These are phyloP conservation scores for Melampsora abietis-canadensis DNA, from an alignment of 1,284 basidiomycete genomes.

Conservation along the genomic window DNA sequence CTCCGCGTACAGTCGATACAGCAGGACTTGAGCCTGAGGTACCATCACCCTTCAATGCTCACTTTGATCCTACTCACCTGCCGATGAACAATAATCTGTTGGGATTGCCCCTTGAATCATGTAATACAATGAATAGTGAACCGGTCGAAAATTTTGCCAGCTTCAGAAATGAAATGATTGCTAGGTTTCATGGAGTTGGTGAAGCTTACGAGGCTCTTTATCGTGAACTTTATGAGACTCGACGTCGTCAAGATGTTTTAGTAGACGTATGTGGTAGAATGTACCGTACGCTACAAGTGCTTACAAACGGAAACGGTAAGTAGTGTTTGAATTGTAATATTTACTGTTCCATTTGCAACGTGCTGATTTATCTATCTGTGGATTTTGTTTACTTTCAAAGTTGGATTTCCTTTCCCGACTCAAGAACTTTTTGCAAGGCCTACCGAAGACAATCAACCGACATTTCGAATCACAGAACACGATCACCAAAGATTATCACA, in stretches of 20 bases:
- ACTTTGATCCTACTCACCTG: too few relatives aligned
- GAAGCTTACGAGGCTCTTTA: conserved; percentile 24
- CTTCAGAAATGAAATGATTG: conserved; percentile 14
- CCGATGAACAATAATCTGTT: too few relatives aligned
- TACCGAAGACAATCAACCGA: conserved; percentile 14
- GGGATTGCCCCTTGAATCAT: conserved; percentile 13
- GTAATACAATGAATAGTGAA: conserved; percentile 15
- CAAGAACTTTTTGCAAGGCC: conserved; percentile 8
- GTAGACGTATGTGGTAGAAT: conserved; percentile 22
- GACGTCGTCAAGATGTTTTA: conserved; percentile 14
- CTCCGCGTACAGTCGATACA: too few relatives aligned
- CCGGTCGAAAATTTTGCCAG: conserved; percentile 14
- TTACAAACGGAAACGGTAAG: conserved; percentile 24
- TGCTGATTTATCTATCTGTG: too few relatives aligned
- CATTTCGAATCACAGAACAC: conserved; percentile 34
- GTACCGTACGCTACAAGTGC: conserved; percentile 19
- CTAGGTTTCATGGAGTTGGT: conserved; percentile 9
- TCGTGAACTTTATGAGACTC: conserved; percentile 31
- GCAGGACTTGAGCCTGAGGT: too few relatives aligned
- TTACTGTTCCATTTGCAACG: background rate
- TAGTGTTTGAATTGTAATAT: background rate
- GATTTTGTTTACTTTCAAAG: background rate
- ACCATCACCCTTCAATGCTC: too few relatives aligned
- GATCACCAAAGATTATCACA: conserved; percentile 7
- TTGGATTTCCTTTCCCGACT: conserved; percentile 15